These are phyloP conservation scores for Epichloe hybrida DNA, from an alignment of 2,329 filamentous ascomycete genomes.

Conservation along the genomic window DNA sequence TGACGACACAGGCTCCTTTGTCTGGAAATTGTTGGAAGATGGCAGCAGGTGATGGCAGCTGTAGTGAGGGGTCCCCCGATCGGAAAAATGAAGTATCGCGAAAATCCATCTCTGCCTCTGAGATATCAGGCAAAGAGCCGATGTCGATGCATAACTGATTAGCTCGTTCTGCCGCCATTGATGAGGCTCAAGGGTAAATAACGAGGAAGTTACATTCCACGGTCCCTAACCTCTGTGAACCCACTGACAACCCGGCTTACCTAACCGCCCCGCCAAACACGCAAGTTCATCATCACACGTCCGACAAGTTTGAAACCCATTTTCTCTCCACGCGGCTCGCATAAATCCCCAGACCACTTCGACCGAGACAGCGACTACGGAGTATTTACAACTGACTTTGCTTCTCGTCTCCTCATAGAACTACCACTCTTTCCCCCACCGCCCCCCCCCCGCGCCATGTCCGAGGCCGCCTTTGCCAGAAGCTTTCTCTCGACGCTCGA, in stretches of 20 bases:
- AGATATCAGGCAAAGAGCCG: not conserved
- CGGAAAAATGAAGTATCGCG: not conserved
- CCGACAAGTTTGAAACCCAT: too few relatives aligned
- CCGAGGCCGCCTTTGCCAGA: conserved; percentile 76
- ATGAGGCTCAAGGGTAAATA: not conserved
- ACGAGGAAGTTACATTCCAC: not conserved
- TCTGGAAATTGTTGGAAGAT: not conserved
- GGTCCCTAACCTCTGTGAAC: too few relatives aligned
- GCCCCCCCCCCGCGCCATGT: conserved; percentile 35
- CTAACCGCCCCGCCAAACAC: too few relatives aligned
- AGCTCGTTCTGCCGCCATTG: not conserved
- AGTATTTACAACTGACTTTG: too few relatives aligned
- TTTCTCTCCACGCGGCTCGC: too few relatives aligned
- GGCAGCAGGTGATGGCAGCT: not conserved
- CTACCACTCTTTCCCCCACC: not conserved
- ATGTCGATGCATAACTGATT: not conserved
- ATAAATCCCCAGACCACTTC: too few relatives aligned
- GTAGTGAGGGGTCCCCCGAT: not conserved
- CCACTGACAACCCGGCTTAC: too few relatives aligned
- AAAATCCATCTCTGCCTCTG: not conserved
- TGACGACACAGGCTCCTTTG: not conserved
- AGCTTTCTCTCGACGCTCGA: conserved; percentile 71
- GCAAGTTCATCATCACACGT: too few relatives aligned
- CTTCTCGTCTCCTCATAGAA: too few relatives aligned
- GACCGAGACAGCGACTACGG: too few relatives aligned